Conservation (phyloP, 1,139 yeast genomes). For the Nakaseomyces delphensis region DNA sequence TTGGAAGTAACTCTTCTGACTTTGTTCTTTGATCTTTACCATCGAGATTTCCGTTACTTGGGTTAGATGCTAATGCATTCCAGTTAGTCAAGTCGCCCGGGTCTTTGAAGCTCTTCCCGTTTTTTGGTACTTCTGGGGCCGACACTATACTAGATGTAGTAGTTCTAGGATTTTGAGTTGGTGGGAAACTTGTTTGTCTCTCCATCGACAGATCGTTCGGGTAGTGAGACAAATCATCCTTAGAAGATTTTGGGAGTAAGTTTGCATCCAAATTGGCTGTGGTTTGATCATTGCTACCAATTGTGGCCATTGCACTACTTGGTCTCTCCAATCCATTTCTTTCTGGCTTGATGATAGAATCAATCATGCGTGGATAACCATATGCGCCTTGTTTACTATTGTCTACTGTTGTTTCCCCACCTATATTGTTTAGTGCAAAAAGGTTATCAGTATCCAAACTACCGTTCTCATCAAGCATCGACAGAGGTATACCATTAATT, state of each 20-base stretch:
- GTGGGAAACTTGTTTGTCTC: constrained; percentile 5
- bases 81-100: background rate
- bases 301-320: constrained; percentile 11
- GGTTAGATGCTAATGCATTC: background rate
- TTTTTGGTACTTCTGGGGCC: background rate
- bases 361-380: constrained; percentile 1
- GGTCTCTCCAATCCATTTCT: constrained; percentile 11
- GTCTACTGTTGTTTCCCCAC: constrained; percentile 10
- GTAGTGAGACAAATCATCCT: background rate
- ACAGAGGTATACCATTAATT: constrained; percentile 72
- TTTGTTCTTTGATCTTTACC: background rate
- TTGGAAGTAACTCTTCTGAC: constrained; percentile 1
- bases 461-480: constrained; percentile 77
- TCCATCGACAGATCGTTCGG: background rate
- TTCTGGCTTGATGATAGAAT: constrained; percentile 7
- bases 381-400: background rate
- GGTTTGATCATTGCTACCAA: background rate
- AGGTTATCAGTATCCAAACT: constrained; percentile 36
- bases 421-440: constrained; percentile 1
- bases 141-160: background rate
- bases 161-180: background rate
- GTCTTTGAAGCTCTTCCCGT: constrained; percentile 4
- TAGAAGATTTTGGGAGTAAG: background rate
- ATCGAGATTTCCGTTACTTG: background rate
- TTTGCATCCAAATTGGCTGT: background rate